Evolutionary conservation across 2,329 filamentous ascomycete species (phyloP).

Genomic region (Xylariaceae sp.): DNA sequence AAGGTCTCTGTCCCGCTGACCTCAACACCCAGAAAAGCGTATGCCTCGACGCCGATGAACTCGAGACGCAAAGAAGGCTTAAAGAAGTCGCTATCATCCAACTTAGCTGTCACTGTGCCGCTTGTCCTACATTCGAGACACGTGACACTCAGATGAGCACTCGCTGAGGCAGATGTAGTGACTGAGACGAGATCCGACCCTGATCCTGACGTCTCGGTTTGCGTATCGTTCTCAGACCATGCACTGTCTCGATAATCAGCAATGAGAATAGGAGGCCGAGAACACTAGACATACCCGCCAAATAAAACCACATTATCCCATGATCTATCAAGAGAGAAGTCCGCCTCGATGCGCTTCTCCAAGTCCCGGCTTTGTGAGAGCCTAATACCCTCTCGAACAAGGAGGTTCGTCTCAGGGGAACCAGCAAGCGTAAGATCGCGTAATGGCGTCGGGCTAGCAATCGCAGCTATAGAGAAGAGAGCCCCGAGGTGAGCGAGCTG

Average conservation of each 20-base stretch:
- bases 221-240: no score
- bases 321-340: conserved; percentile 12
- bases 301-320: conserved; percentile 16
- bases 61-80: conserved; percentile 2
- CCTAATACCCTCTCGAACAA: conserved; percentile 14
- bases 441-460: conserved; percentile 8
- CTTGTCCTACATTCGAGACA: conserved; percentile 10
- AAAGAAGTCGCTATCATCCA: conserved; percentile 9
- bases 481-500: no score
- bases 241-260: no score
- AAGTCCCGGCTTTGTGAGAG: conserved; percentile 11
- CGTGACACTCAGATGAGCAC: conserved; percentile 10
- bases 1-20: conserved; percentile 7
- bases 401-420: conserved; percentile 10
- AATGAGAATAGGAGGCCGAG: no score
- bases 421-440: conserved; percentile 2
- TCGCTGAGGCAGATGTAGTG: background rate
- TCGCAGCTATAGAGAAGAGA: background rate
- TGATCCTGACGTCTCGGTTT: no score
- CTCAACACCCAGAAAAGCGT: conserved; percentile 4
- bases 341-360: conserved; percentile 9
- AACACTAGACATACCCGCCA: conserved; percentile 13
- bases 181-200: background rate
- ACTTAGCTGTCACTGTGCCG: conserved; percentile 11
- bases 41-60: conserved; percentile 9